Conservation (phyloP, 164 flowering plant genomes). For the Macadamia tetraphylla region DNA sequence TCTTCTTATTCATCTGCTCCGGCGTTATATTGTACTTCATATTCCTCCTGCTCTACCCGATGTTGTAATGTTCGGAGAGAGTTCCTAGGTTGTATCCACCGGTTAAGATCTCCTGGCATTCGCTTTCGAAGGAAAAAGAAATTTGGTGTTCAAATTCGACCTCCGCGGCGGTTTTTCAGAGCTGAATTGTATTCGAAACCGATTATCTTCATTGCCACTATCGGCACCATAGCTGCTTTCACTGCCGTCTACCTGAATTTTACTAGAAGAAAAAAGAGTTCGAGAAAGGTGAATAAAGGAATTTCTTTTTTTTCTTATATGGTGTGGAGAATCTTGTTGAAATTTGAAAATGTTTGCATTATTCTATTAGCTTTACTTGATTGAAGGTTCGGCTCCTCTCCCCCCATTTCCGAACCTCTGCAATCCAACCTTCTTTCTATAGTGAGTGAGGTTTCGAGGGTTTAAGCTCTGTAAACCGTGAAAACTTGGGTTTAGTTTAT, state of each 20-base stretch:
- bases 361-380: too few relatives aligned
- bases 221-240: slow-evolving; percentile 41
- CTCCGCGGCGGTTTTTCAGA: slow-evolving; percentile 23
- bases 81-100: slow-evolving; percentile 31
- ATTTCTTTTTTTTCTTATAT: background rate
- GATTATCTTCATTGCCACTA: slow-evolving; percentile 33
- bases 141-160: slow-evolving; percentile 14
- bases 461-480: too few relatives aligned
- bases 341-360: background rate
- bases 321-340: background rate
- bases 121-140: slow-evolving; percentile 20
- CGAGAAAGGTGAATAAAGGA: slow-evolving; percentile 15
- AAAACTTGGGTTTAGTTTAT: too few relatives aligned
- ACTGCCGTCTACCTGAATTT: slow-evolving; percentile 27
- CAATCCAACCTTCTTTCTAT: background rate
- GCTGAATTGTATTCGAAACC: slow-evolving; percentile 41
- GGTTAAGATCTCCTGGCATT: slow-evolving; percentile 30
- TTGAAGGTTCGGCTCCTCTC: too few relatives aligned
- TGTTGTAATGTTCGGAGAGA: slow-evolving; percentile 22
- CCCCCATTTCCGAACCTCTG: too few relatives aligned
- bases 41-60: slow-evolving; percentile 11
- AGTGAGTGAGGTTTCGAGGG: too few relatives aligned
- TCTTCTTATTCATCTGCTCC: slow-evolving; percentile 1
- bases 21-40: background rate
- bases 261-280: slow-evolving; percentile 15